These are phyloP conservation scores for Globisporangium recalcitrans DNA, from an alignment of 352 stramenopile genomes.

Conservation along the genomic window DNA sequence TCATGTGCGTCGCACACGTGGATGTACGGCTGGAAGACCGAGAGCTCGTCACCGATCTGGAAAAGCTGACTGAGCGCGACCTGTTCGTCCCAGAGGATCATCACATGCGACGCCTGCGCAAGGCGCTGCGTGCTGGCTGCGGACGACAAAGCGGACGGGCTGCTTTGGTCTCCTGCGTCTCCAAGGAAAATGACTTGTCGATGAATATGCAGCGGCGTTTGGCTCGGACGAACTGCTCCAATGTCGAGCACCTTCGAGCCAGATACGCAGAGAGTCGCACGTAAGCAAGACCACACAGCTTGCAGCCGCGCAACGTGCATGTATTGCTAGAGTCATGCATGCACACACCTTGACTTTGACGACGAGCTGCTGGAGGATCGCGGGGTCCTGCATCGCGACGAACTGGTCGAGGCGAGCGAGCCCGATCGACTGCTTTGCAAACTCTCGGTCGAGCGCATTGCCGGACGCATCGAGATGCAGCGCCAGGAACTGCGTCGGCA, in stretches of 20 bases:
- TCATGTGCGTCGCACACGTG: conserved; percentile 42
- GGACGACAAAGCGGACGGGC: background rate
- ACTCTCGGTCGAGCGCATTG: conserved; percentile 8
- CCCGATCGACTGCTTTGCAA: conserved; percentile 10
- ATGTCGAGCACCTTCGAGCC: conserved; percentile 46
- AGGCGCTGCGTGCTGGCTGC: conserved; percentile 12
- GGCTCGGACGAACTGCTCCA: conserved; percentile 54
- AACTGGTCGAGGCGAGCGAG: conserved; percentile 13
- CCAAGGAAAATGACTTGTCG: conserved; percentile 61
- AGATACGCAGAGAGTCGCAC: background rate
- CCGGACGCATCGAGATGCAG: conserved; percentile 19
- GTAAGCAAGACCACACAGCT: background rate
- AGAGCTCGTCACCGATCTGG: conserved; percentile 47
- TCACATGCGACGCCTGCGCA: conserved; percentile 34
- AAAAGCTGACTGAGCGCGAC: conserved; percentile 58
- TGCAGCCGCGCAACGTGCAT: no score
- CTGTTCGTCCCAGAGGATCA: conserved; percentile 70
- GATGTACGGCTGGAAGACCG: conserved; percentile 58
- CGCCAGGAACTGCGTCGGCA: conserved; percentile 37
- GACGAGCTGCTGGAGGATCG: conserved; percentile 28
- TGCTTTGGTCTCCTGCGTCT: conserved; percentile 16
- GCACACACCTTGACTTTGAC: conserved; percentile 19
- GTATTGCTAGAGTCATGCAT: background rate
- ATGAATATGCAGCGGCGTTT: conserved; percentile 47
- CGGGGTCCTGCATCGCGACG: conserved; percentile 15